Percentiles rank a stretch among this genome's conserved stretches.
phyloP scores from a whole-genome alignment of 768 basidiomycete genomes.

The Candolleomyces aberdarensis region DNA sequence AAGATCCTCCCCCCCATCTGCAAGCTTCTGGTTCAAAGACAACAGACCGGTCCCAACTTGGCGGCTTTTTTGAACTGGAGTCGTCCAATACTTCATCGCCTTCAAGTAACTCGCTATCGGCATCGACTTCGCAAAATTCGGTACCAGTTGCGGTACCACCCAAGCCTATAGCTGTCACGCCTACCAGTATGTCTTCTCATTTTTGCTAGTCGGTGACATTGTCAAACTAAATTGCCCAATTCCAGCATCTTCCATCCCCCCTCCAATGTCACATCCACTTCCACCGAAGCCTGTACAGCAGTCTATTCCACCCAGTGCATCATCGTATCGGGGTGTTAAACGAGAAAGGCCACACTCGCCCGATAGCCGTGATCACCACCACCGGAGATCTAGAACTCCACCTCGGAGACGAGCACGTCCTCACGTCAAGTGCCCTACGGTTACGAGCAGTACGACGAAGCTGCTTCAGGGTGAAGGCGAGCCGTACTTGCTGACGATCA shows the following conservation, averaged over 20 bases:
- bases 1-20: neutral
- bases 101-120: neutral
- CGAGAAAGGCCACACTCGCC: conserved; percentile 18
- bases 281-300: conserved; percentile 3
- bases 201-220: too few species aligned
- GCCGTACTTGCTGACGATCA: conserved; percentile 43
- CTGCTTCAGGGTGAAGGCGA: conserved; percentile 45
- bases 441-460: conserved; percentile 32
- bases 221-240: neutral
- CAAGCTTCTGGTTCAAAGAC: neutral
- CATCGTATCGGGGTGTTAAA: conserved; percentile 18
- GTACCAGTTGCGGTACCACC: neutral
- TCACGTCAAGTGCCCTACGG: conserved; percentile 45
- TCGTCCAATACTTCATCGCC: neutral
- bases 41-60: neutral
- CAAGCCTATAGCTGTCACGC: neutral
- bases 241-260: neutral
- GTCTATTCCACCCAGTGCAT: neutral
- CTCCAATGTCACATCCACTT: conserved; percentile 6
- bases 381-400: neutral
- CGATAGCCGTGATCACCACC: neutral
- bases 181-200: too few species aligned
- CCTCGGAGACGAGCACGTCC: neutral
- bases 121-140: neutral
- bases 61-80: neutral